Evolutionary conservation across 352 stramenopile species (phyloP).

Genomic region (Pythium myriotylum): DNA sequence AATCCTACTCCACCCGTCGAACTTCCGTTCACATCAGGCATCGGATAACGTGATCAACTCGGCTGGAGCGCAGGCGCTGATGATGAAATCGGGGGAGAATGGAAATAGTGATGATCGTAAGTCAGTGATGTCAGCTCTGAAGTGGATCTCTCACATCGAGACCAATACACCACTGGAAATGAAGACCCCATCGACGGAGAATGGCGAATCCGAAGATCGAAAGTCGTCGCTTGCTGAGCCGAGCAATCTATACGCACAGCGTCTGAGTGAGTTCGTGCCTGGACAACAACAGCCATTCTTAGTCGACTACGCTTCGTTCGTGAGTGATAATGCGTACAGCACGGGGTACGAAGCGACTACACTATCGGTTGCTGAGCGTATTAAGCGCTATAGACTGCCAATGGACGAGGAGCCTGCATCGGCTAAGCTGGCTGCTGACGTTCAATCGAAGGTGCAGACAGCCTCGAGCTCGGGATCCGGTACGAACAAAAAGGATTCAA

Average conservation of each 20-base stretch:
- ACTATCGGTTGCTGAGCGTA: slow-evolving; percentile 58
- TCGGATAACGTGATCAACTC: slow-evolving; percentile 88
- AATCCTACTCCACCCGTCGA: slow-evolving; percentile 73
- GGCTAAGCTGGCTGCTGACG: neutral
- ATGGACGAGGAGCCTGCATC: slow-evolving; percentile 13
- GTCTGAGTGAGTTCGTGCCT: slow-evolving; percentile 57
- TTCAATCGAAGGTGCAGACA: slow-evolving; percentile 1
- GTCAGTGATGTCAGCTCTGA: slow-evolving; percentile 24
- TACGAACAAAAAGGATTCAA: slow-evolving; percentile 70
- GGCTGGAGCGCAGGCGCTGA: slow-evolving; percentile 54
- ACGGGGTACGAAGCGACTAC: slow-evolving; percentile 77
- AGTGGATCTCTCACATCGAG: slow-evolving; percentile 30
- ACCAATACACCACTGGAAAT: slow-evolving; percentile 21
- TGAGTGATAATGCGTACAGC: slow-evolving; percentile 82
- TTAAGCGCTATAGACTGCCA: slow-evolving; percentile 53
- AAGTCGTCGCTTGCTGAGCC: slow-evolving; percentile 11
- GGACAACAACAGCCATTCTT: slow-evolving; percentile 83
- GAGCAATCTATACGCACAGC: slow-evolving; percentile 59
- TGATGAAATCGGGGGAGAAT: slow-evolving; percentile 29
- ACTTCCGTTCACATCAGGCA: slow-evolving; percentile 86
- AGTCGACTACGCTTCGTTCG: slow-evolving; percentile 66
- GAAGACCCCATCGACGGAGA: slow-evolving; percentile 23
- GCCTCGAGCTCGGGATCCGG: neutral
- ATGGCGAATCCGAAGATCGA: neutral
- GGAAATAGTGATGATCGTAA: neutral